phyloP scores from a whole-genome alignment of 257 asterid genomes.

The Asclepias syriaca region DNA sequence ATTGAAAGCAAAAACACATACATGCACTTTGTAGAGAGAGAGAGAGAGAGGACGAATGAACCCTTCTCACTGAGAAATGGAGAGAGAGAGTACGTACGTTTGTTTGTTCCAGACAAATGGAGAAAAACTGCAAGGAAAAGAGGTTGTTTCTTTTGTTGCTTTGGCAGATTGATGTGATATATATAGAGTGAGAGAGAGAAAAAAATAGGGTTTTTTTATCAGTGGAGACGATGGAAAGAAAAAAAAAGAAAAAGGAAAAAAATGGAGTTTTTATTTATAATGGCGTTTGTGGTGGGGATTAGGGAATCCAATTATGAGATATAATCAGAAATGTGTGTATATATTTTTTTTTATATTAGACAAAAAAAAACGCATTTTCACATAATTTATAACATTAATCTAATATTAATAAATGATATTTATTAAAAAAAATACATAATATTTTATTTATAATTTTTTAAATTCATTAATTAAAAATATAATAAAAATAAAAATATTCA shows the following conservation, averaged over 20 bases:
- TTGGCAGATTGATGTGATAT: background rate
- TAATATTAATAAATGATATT: too few relatives aligned
- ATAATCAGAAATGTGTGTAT: background rate
- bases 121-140: background rate
- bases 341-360: too few relatives aligned
- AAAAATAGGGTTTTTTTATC: background rate
- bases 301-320: slow-evolving; percentile 46
- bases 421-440: too few relatives aligned
- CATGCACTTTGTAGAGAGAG: slow-evolving; percentile 23
- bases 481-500: too few relatives aligned
- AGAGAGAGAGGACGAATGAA: background rate
- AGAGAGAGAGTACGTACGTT: slow-evolving; percentile 9
- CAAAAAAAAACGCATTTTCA: too few relatives aligned
- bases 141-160: background rate
- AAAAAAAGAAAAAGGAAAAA: background rate
- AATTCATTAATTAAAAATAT: too few relatives aligned
- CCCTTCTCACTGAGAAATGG: slow-evolving; percentile 1
- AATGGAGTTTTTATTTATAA: slow-evolving; percentile 32
- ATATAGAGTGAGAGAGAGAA: background rate
- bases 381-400: too few relatives aligned
- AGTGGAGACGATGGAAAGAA: slow-evolving; percentile 8
- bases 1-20: slow-evolving; percentile 8
- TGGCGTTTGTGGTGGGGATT: slow-evolving; percentile 46
- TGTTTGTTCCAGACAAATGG: background rate
- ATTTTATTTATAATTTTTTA: too few relatives aligned